A percentile compares a stretch with the other conserved stretches of the same genome.
These are phyloP conservation scores for Pyricularia sp. DNA, from an alignment of 2,329 filamentous ascomycete species.

Conservation along the genomic window DNA sequence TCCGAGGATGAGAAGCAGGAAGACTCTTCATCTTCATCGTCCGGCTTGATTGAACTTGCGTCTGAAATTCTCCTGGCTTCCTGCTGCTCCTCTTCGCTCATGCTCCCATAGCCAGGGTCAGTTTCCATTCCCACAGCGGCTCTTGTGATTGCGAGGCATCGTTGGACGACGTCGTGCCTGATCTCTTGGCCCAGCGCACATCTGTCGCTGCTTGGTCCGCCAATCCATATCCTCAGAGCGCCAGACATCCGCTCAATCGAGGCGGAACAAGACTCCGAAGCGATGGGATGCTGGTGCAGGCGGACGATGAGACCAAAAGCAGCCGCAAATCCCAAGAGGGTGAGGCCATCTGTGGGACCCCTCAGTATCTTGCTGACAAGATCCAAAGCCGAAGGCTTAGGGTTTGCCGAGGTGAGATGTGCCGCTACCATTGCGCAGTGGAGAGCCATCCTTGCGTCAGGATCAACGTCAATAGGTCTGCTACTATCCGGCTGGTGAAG, in stretches of 20 bases:
- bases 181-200: constrained; percentile 36
- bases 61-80: not conserved
- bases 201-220: constrained; percentile 34
- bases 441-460: constrained; percentile 43
- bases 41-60: constrained; percentile 8
- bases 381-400: constrained; percentile 20
- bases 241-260: constrained; percentile 45
- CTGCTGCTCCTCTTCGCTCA: constrained; percentile 26
- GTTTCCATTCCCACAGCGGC: constrained; percentile 44
- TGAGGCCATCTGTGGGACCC: constrained; percentile 27
- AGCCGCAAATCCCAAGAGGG: constrained; percentile 46
- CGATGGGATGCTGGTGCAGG: constrained; percentile 32
- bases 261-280: constrained; percentile 30
- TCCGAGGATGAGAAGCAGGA: constrained; percentile 2
- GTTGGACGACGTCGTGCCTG: constrained; percentile 40
- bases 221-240: constrained; percentile 47
- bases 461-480: constrained; percentile 25
- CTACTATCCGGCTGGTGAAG: constrained; percentile 28
- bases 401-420: constrained; percentile 25
- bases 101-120: constrained; percentile 47
- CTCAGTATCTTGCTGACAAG: constrained; percentile 38
- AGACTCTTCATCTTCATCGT: constrained; percentile 15
- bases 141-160: constrained; percentile 43
- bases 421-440: constrained; percentile 48
- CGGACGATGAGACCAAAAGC: constrained; percentile 44